Percentiles rank a stretch among this genome's conserved stretches.
Conservation (phyloP, 306 rosid species). For the Nissolia schottii region DNA sequence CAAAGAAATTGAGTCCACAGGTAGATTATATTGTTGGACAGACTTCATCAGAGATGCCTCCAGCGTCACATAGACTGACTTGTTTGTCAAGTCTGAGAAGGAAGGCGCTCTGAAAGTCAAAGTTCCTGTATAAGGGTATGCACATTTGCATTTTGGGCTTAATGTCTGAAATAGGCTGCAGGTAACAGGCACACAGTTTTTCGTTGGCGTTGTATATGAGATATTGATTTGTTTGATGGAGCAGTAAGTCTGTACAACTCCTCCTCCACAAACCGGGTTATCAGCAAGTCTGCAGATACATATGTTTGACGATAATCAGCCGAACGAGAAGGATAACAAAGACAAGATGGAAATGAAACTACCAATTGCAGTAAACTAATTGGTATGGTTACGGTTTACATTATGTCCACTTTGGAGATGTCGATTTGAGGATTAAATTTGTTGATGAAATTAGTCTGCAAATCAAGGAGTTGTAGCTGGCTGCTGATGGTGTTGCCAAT, state of each 20-base stretch:
- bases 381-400: slow-evolving; percentile 20
- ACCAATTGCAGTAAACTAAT: not conserved
- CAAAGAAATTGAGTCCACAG: slow-evolving; percentile 50
- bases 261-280: slow-evolving; percentile 50
- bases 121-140: slow-evolving; percentile 59
- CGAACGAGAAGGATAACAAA: not conserved
- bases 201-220: slow-evolving; percentile 23
- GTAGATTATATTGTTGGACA: not conserved
- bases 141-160: slow-evolving; percentile 74
- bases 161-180: slow-evolving; percentile 37
- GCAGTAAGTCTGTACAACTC: slow-evolving; percentile 33
- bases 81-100: slow-evolving; percentile 45
- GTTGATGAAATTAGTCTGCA: slow-evolving; percentile 24
- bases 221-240: not conserved
- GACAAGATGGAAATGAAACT: slow-evolving; percentile 7
- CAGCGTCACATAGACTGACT: slow-evolving; percentile 22
- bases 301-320: not conserved
- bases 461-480: slow-evolving; percentile 29
- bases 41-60: slow-evolving; percentile 7
- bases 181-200: slow-evolving; percentile 30
- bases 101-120: slow-evolving; percentile 53
- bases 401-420: slow-evolving; percentile 21
- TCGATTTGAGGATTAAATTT: slow-evolving; percentile 2
- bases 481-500: slow-evolving; percentile 29
- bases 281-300: slow-evolving; percentile 43